Conservation (phyloP, 345 rosid genomes). For the Acer negundo region DNA sequence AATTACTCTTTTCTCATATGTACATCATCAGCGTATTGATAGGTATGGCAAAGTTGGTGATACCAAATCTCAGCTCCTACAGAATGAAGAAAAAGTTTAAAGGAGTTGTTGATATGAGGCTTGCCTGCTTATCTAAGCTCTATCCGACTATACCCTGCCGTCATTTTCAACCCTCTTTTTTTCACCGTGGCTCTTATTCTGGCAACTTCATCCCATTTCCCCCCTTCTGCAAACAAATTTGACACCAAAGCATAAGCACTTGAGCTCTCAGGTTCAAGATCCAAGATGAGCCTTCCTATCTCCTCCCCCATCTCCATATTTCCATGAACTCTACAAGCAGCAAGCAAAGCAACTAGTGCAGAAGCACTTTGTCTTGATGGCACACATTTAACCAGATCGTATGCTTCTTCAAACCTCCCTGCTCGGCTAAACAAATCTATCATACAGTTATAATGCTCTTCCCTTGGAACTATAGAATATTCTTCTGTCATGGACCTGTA, state of each 20-base stretch:
- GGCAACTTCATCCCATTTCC: constrained; percentile 38
- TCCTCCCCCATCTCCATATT: constrained; percentile 32
- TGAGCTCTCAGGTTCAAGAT: constrained; percentile 26
- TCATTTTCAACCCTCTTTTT: constrained; percentile 24
- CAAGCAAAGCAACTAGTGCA: constrained; percentile 33
- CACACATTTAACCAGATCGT: constrained; percentile 18
- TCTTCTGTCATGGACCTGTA: constrained; percentile 36
- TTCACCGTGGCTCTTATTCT: constrained; percentile 26
- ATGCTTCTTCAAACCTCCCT: constrained; percentile 39
- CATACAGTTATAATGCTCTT: constrained; percentile 34
- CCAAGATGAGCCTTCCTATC: constrained; percentile 30
- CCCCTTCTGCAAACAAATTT: constrained; percentile 35
- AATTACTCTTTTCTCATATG: no score
- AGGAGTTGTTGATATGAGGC: no score
- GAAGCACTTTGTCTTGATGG: constrained; percentile 25
- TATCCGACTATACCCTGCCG: constrained; percentile 27
- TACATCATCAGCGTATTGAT: no score
- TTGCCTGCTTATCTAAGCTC: no score
- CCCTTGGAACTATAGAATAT: constrained; percentile 17
- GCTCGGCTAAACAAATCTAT: constrained; percentile 43
- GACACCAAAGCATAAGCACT: constrained; percentile 29
- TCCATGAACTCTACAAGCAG: constrained; percentile 34
- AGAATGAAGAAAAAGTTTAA: no score
- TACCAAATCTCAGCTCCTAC: no score
- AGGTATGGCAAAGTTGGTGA: no score